Conservation (phyloP, 352 stramenopile species). For the Phytopythium mirpurense region DNA sequence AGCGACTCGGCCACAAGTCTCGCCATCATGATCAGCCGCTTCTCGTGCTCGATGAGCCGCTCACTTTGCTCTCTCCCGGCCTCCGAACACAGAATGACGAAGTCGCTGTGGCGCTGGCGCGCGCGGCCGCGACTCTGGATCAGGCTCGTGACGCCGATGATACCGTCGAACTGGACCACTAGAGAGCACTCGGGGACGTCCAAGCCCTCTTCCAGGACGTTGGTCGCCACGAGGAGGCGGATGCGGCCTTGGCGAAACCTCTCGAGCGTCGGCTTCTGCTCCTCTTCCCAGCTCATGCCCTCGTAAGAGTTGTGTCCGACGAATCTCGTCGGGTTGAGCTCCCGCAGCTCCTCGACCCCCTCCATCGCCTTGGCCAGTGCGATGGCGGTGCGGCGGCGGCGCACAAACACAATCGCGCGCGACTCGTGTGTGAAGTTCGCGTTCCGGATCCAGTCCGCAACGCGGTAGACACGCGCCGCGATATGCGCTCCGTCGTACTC, state of each 20-base stretch:
- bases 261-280: constrained; percentile 68
- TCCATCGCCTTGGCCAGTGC: constrained; percentile 63
- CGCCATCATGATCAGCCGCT: constrained; percentile 32
- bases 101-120: constrained; percentile 46
- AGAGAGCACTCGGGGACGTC: constrained; percentile 76
- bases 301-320: constrained; percentile 79
- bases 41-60: constrained; percentile 51
- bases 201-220: constrained; percentile 74
- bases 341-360: constrained; percentile 36
- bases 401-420: constrained; percentile 76
- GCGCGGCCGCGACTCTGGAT: constrained; percentile 75
- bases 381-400: constrained; percentile 59
- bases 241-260: constrained; percentile 63
- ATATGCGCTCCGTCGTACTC: constrained; percentile 29
- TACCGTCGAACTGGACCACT: constrained; percentile 73
- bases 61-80: constrained; percentile 34
- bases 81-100: constrained; percentile 62
- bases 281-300: constrained; percentile 76
- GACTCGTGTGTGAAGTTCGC: constrained; percentile 49
- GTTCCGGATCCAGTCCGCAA: constrained; percentile 39
- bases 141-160: constrained; percentile 62
- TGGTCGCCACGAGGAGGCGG: constrained; percentile 68
- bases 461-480: constrained; percentile 44
- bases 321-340: constrained; percentile 69
- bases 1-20: constrained; percentile 30